phyloP scores from a whole-genome alignment of 805 yeast genomes.

The Yamadazyma phyllophila region DNA sequence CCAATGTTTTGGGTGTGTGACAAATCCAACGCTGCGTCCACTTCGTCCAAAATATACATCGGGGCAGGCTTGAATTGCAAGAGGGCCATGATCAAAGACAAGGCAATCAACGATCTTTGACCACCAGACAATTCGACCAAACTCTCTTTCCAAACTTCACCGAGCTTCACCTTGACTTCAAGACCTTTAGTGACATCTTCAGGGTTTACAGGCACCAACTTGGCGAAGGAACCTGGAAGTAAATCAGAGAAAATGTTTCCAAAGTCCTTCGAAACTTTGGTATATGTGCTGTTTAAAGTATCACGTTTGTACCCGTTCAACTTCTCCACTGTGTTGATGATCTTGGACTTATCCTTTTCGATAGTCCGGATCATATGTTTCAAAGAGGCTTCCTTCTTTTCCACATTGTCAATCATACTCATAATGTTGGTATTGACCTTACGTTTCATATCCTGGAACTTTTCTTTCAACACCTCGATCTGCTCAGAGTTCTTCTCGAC shows the following conservation, averaged over 20 bases:
- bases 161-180: constrained; percentile 85
- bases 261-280: constrained; percentile 82
- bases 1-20: constrained; percentile 98
- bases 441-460: constrained; percentile 67
- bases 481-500: constrained; percentile 61
- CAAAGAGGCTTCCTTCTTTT: constrained; percentile 76
- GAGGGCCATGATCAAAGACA: constrained; percentile 87
- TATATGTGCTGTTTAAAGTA: constrained; percentile 80
- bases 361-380: constrained; percentile 81
- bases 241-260: constrained; percentile 87
- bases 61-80: constrained; percentile 97
- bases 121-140: constrained; percentile 96
- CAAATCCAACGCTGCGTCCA: constrained; percentile 96
- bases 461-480: constrained; percentile 52
- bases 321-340: constrained; percentile 80
- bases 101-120: constrained; percentile 89
- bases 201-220: constrained; percentile 77
- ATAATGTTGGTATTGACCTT: constrained; percentile 83
- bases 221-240: constrained; percentile 86
- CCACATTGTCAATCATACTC: constrained; percentile 90
- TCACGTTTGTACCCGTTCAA: constrained; percentile 82
- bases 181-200: constrained; percentile 85
- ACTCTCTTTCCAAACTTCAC: constrained; percentile 94
- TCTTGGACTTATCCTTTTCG: constrained; percentile 84
- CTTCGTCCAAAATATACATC: constrained; percentile 95